Conservation (phyloP, 1,284 basidiomycete species). For the Papiliotrema nemorosa region DNA sequence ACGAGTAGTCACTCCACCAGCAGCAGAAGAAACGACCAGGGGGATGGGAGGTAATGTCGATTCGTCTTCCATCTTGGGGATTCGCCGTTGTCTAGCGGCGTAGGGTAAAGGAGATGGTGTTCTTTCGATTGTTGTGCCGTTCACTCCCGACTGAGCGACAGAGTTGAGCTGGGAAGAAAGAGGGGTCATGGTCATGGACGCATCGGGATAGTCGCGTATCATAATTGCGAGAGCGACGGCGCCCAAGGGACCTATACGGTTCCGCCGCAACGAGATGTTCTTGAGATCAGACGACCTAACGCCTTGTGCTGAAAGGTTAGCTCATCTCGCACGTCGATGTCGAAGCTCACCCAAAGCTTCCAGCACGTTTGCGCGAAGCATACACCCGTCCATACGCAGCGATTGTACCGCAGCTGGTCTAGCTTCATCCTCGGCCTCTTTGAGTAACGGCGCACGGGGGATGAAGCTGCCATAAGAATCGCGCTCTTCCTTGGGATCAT, state of each 20-base stretch:
- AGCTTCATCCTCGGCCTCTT: constrained; percentile 17
- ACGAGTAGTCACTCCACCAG: constrained; percentile 74
- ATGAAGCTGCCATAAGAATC: constrained; percentile 39
- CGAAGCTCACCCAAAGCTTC: constrained; percentile 68
- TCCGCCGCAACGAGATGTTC: constrained; percentile 81
- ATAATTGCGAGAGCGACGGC: constrained; percentile 89
- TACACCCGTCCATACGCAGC: constrained; percentile 76
- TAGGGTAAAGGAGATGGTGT: constrained; percentile 50
- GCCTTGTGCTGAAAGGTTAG: constrained; percentile 59
- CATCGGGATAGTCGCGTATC: constrained; percentile 89
- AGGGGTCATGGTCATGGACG: constrained; percentile 41
- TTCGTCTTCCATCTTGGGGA: constrained; percentile 15
- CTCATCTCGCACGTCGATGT: neutral
- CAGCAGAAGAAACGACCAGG: constrained; percentile 67
- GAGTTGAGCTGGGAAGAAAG: constrained; percentile 51
- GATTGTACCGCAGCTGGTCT: constrained; percentile 57
- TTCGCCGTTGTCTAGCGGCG: constrained; percentile 13
- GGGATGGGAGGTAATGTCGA: constrained; percentile 35
- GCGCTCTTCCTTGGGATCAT: constrained; percentile 8
- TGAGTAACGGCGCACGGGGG: constrained; percentile 38
- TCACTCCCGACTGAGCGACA: constrained; percentile 54
- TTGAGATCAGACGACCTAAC: constrained; percentile 76
- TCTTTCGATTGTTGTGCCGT: constrained; percentile 42
- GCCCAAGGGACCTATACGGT: constrained; percentile 74
- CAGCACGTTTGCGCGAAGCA: constrained; percentile 64